phyloP scores from a whole-genome alignment of 352 stramenopile species.

The Globisporangium middletonii region DNA sequence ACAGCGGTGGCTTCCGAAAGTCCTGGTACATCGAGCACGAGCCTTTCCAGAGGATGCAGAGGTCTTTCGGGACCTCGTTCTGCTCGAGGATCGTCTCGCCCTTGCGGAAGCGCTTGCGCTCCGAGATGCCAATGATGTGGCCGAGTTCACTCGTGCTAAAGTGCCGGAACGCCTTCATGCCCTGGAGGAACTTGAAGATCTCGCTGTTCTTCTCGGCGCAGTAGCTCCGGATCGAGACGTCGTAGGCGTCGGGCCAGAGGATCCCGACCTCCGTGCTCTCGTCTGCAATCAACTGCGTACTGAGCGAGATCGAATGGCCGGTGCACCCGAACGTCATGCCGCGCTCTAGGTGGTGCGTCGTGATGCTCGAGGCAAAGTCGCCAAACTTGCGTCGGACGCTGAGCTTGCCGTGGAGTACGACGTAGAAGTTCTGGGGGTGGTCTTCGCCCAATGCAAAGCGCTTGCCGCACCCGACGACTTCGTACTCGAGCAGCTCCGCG shows the following conservation, averaged over 20 bases:
- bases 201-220: slow-evolving; percentile 59
- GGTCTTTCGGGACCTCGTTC: slow-evolving; percentile 41
- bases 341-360: slow-evolving; percentile 54
- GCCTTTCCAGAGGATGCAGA: slow-evolving; percentile 61
- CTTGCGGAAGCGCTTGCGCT: slow-evolving; percentile 60
- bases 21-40: slow-evolving; percentile 62
- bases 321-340: slow-evolving; percentile 56
- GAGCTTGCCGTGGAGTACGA: slow-evolving; percentile 48
- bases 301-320: slow-evolving; percentile 38
- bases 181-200: slow-evolving; percentile 60
- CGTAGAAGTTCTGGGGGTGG: slow-evolving; percentile 63
- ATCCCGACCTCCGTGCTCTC: slow-evolving; percentile 63
- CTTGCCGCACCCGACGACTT: slow-evolving; percentile 60
- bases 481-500: slow-evolving; percentile 50
- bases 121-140: slow-evolving; percentile 68
- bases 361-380: slow-evolving; percentile 54
- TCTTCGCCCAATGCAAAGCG: slow-evolving; percentile 46
- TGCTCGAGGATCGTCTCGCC: slow-evolving; percentile 58
- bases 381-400: slow-evolving; percentile 54
- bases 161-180: slow-evolving; percentile 53
- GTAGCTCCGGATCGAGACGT: slow-evolving; percentile 42
- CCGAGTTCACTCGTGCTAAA: slow-evolving; percentile 61
- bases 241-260: slow-evolving; percentile 53
- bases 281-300: slow-evolving; percentile 53
- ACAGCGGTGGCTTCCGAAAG: slow-evolving; percentile 43